Base-by-base conservation (phyloP, 2,329 filamentous ascomycete genomes). In the Phyllosticta citrichinensis region DNA sequence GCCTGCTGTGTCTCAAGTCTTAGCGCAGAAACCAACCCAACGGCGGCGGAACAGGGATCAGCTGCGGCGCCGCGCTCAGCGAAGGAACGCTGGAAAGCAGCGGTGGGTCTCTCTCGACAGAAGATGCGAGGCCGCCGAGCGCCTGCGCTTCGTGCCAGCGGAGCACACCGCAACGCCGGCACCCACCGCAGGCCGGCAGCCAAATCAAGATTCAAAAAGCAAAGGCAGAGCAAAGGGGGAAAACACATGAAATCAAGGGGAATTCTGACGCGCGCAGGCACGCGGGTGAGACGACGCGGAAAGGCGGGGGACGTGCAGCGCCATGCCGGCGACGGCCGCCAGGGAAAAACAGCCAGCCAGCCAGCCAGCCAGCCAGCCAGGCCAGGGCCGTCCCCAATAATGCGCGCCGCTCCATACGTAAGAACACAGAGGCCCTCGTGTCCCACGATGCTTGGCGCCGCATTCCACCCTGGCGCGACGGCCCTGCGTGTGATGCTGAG, bases 11-110 rank as follows among this genome's bases (percentile, higher is more conserved):
- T 53, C 50, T 55, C 33, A 51, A 61, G 51, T 35, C 59, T 61
- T 61, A 61, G 59, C 59, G 59, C 54, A 51, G 54, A 40, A 50
- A 55, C 57, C 56, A 35, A 56, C 50, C 35, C 58, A 30, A 30
- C 40, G 40, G 40, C n/a, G 59, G 54, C 54, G 54, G 59, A 56
- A 53, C 59, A 57, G 59, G 59, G 59, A 55, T 61, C 50, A 47
- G 30, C 68, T 68, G 67, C 65, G 63, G 65, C 62, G 64, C 64
- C 64, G 65, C 63, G 65, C 62, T 63, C 64, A 65, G 63, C 64
- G 65, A 61, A 60, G 56, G 35, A 55, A 61, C 53, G 55, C 63
- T 65, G 58, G 52, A 53, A 12, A 53, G 52, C 40, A 14, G 40
- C 14, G n/a, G 40, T 47, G 40, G 40, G 40, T 47, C 17, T n/a